phyloP scores from a whole-genome alignment of 345 rosid genomes.

The Pistacia integerrima region DNA sequence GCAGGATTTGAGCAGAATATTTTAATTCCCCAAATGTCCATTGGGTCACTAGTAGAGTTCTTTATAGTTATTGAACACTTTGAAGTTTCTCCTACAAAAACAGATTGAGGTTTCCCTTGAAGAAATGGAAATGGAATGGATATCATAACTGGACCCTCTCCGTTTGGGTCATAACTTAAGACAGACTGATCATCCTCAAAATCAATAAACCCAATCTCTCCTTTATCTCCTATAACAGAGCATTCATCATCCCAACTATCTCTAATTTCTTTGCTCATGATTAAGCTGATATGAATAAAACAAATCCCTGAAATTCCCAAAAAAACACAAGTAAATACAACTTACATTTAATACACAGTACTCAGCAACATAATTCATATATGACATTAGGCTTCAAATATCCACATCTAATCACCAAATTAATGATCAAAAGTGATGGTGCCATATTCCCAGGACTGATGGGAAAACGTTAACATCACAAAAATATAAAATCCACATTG shows the following conservation, averaged over 20 bases:
- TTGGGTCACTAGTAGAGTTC: slow-evolving; percentile 40
- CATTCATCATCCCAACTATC: slow-evolving; percentile 36
- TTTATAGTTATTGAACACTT: slow-evolving; percentile 36
- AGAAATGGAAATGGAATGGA: slow-evolving; percentile 51
- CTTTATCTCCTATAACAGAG: slow-evolving; percentile 51
- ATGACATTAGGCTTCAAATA: not conserved
- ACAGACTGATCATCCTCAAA: slow-evolving; percentile 44
- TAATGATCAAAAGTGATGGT: too few species aligned
- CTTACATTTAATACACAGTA: not conserved
- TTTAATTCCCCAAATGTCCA: slow-evolving; percentile 51
- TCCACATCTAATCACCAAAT: not conserved
- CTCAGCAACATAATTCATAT: not conserved
- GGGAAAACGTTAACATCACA: not conserved
- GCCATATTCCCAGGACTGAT: not conserved
- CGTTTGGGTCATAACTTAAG: slow-evolving; percentile 34
- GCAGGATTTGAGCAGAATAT: slow-evolving; percentile 47
- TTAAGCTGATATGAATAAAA: slow-evolving; percentile 9
- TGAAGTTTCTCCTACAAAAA: slow-evolving; percentile 43
- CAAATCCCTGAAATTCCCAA: slow-evolving; percentile 5
- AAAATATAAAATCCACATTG: not conserved
- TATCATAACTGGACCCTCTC: slow-evolving; percentile 43
- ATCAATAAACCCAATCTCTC: slow-evolving; percentile 53
- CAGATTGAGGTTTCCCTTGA: slow-evolving; percentile 49
- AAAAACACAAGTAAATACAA: slow-evolving; percentile 8
- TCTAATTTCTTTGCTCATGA: slow-evolving; percentile 23